Evolutionary conservation across 495 filamentous ascomycete species (phyloP), one percentile per base, ranked within the genome.

Genomic region (Staphylotrichum tortipilum): DNA sequence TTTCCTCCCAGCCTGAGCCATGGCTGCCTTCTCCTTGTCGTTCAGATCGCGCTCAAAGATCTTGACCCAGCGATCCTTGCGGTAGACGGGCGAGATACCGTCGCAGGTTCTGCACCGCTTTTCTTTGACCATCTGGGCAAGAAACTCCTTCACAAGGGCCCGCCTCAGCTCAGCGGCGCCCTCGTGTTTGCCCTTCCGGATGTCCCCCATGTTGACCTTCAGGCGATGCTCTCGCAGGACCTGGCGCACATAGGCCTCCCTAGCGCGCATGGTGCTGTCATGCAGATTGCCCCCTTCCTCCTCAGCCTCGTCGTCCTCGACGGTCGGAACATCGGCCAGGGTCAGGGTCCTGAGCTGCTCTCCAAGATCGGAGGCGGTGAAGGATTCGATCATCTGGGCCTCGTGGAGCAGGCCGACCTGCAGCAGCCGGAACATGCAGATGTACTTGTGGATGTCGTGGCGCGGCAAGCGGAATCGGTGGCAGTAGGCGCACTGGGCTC

Each of bases 401-500:
- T 89, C 84, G 35, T 82, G 73, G 44, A 94, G 71, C 43, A 97
- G 72, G 12, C 94, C 94, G 58, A 86, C 80, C 57, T 89, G 85
- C 44, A 97, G 77, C 29, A 99, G 75, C 50, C 81, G 83, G 48
- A 99, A 70, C 67, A 95, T 94, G 75, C 89, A 96, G 39, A 72
- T 66, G 63, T 84, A 89, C 48, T 80, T 70, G 66, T 92, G 85
- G 52, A 94, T 69, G 55, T 85, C 78, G 31, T 76, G 69, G 42
- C 84, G 81, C 18, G 83, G 69, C 66, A 95, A 72, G 58, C 83
- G 87, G 53, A 97, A 76, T 36, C 79, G 79, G 56, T 87, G 82
- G 69, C 94, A 99, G 68, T 91, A 95, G 44, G 83, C 75, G 66
- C 94, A 99, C 70, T 88, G 86, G 34, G 84, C 82, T 45, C 87